Conservation (phyloP, 805 yeast genomes). For the Torulaspora maleeae region DNA sequence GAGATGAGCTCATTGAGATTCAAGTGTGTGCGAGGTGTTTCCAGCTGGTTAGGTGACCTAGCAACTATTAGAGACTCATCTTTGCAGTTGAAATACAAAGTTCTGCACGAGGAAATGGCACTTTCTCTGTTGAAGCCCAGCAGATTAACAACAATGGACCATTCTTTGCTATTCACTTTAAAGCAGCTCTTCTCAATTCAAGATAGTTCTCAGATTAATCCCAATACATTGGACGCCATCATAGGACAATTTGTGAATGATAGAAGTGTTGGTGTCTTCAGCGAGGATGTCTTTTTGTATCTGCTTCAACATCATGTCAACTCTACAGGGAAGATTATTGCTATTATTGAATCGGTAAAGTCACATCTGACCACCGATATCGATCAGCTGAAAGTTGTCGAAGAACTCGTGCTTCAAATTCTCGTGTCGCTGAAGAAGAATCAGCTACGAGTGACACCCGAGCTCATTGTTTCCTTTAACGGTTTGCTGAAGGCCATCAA, state of each 20-base stretch:
- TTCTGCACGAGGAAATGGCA: constrained; percentile 6
- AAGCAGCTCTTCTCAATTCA: constrained; percentile 10
- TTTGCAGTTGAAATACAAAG: neutral
- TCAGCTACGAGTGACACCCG: constrained; percentile 1
- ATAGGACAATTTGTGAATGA: constrained; percentile 10
- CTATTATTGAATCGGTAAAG: constrained; percentile 18
- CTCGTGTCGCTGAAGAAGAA: constrained; percentile 12
- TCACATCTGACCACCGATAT: constrained; percentile 19
- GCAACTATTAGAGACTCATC: neutral
- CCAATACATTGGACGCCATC: constrained; percentile 10
- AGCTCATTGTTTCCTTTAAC: constrained; percentile 6
- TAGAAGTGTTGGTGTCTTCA: constrained; percentile 24
- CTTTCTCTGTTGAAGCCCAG: constrained; percentile 13
- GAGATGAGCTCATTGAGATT: constrained; percentile 15
- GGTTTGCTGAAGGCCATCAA: constrained; percentile 12
- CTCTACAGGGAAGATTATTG: constrained; percentile 11
- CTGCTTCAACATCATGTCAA: constrained; percentile 23
- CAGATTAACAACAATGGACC: constrained; percentile 8
- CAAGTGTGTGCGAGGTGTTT: constrained; percentile 16
- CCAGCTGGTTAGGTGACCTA: constrained; percentile 21
- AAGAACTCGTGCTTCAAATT: constrained; percentile 16
- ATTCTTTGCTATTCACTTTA: constrained; percentile 11
- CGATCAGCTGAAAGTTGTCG: constrained; percentile 21
- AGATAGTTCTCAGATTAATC: constrained; percentile 7
- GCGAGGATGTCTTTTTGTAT: constrained; percentile 34